Conservation (phyloP, 2,329 filamentous ascomycete species). For the Ophiostoma australiae region DNA sequence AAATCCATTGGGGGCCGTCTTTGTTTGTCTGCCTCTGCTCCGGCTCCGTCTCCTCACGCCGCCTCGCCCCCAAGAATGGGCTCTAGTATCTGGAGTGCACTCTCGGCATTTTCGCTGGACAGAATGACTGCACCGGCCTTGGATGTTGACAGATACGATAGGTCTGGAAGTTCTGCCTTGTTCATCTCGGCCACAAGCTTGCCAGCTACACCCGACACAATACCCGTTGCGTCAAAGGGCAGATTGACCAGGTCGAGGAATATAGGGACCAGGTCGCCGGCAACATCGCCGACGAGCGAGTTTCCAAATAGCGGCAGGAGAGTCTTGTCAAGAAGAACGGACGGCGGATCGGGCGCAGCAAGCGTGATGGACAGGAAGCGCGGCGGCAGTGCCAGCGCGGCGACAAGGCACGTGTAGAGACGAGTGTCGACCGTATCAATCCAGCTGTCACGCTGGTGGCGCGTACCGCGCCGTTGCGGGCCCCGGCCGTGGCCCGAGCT, state of each 20-base stretch:
- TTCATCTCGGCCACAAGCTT: slow-evolving; percentile 69
- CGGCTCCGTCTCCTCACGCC: neutral
- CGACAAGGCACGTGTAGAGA: slow-evolving; percentile 58
- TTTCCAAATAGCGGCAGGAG: slow-evolving; percentile 64
- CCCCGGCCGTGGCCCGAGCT: slow-evolving; percentile 19
- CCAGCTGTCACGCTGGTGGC: slow-evolving; percentile 38
- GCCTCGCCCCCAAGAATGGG: slow-evolving; percentile 39
- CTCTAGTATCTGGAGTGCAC: slow-evolving; percentile 66
- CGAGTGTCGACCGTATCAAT: slow-evolving; percentile 58
- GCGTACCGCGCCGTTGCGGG: slow-evolving; percentile 22
- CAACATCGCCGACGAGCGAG: slow-evolving; percentile 69
- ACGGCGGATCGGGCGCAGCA: slow-evolving; percentile 68
- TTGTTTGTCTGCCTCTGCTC: neutral
- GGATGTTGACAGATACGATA: slow-evolving; percentile 87
- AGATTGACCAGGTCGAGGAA: slow-evolving; percentile 78
- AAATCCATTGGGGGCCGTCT: neutral
- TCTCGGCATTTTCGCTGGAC: slow-evolving; percentile 64
- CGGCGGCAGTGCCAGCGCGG: slow-evolving; percentile 54
- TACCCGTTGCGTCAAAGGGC: slow-evolving; percentile 83
- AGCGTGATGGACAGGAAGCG: slow-evolving; percentile 70
- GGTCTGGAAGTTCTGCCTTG: slow-evolving; percentile 57
- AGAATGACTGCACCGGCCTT: slow-evolving; percentile 86
- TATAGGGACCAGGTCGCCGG: slow-evolving; percentile 73
- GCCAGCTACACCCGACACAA: slow-evolving; percentile 89
- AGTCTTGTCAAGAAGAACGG: slow-evolving; percentile 64